Conservation (phyloP, 495 filamentous ascomycete species). For the Trichoderma reesei region DNA sequence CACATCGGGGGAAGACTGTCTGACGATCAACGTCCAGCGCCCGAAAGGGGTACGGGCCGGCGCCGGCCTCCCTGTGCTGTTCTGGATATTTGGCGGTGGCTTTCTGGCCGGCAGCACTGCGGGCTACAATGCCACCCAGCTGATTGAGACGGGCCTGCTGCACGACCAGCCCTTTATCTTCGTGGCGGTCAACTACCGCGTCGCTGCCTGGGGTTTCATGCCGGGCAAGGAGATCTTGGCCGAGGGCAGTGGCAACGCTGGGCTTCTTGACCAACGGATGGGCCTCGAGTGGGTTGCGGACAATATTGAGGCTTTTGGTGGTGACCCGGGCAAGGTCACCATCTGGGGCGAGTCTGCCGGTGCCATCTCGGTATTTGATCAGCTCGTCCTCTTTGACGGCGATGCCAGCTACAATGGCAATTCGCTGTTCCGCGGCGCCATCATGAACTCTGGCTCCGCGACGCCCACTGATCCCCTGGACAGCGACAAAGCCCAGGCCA, state of each 20-base stretch:
- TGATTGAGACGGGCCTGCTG: constrained; percentile 24
- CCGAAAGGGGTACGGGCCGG: constrained; percentile 15
- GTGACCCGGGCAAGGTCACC: constrained; percentile 32
- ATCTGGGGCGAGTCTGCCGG: constrained; percentile 43
- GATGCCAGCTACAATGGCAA: constrained; percentile 39
- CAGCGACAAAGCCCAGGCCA: constrained; percentile 36
- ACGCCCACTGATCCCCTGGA: constrained; percentile 44
- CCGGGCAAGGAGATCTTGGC: constrained; percentile 18
- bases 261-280: constrained; percentile 34
- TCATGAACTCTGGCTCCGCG: constrained; percentile 49
- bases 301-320: constrained; percentile 46
- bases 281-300: constrained; percentile 41
- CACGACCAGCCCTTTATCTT: constrained; percentile 23
- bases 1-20: constrained; percentile 29
- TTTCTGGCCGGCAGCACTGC: constrained; percentile 20
- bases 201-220: constrained; percentile 51
- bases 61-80: constrained; percentile 29
- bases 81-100: constrained; percentile 55
- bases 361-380: constrained; percentile 42
- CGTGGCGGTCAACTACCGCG: constrained; percentile 41
- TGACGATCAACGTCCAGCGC: constrained; percentile 27
- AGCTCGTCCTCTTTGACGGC: constrained; percentile 44
- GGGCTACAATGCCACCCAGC: not conserved
- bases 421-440: constrained; percentile 44
- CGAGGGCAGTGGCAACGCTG: constrained; percentile 29